Base-by-base conservation (phyloP, 768 basidiomycete genomes). In the Cyclocybe aegerita region DNA sequence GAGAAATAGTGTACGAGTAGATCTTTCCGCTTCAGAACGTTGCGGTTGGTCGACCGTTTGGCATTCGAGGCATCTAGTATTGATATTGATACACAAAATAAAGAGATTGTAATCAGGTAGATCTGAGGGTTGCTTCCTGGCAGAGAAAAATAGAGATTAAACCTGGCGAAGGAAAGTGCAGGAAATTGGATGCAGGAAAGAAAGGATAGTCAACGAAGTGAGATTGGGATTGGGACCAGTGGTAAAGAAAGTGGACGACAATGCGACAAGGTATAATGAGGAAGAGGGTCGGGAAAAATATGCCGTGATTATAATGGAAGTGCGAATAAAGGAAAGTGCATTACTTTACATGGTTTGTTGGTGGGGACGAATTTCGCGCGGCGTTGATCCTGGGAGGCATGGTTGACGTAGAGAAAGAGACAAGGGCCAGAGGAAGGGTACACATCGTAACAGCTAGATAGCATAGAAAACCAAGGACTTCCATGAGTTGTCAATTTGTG, bases 61-160 rank as follows among this genome's bases (percentile, higher is more conserved):
- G 33, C 33, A 52, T 53, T 56, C 39, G 54, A 57, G 54, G 50
- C 47, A 55, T 61, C 60, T 60, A 61, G 56, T 60, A 58, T 60
- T 59, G 58, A 51, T 60, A 60, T 49, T 56, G 55, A 58, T 63
- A 63, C 58, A 63, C 58, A 61, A 61, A 55, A 63, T 56, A 55
- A 59, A 56, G 41, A 56, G 53, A 56, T 54, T 49, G 52, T 56
- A 54, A 52, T 59, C 53, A 53, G 53, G 57, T 50, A 54, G 35
- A 37, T 43, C 39, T 54, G 17, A 23, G 32, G 44, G 33, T 39
- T 29, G 35, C 40, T 54, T 49, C 54, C 52, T 53, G 47, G 45
- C 12, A 52, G 53, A 48, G 37, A 45, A 53, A 54, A 42, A 51
- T 23, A 23, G 23, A n/a, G n/a, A n/a, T n/a, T 23, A 23, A 23